Evolutionary conservation across 352 stramenopile species (phyloP), one percentile per base, ranked within the genome.

Genomic region (Pythium vanterpoolii): DNA sequence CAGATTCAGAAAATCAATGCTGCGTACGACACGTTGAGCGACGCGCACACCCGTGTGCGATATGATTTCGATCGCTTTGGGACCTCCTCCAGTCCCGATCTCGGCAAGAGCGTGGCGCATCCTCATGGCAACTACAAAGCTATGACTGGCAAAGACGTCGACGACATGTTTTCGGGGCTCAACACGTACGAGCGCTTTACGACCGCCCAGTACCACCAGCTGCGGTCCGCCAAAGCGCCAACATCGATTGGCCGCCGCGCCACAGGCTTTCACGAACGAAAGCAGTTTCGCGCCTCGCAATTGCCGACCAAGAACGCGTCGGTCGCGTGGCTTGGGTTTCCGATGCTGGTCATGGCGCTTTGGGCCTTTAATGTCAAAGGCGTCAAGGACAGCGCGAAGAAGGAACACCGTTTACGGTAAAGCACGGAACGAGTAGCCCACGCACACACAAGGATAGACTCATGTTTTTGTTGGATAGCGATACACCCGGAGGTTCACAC

Each of bases 141-240:
- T 26, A 87, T 92, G 78, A 90, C 68, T 13, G 83, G 75, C 2
- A 61, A 82, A 18, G 80, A 92, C 45, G 79, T 92, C 24, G 72
- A 92, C 68, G 58, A 83, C 28, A 87, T 92, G 76, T 89, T 92
- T 30, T 77, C 74, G 0, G 79, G 74, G 0, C 64, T 89, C 18
- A 92, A 92, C 63, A 69, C 71, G 40, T 87, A 81, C 60, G 80
- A 90, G 54, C 83, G 83, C 69, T 90, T 90, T 56, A 88, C 80
- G 21, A 92, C 83, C 18, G 83, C 83, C 16, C 66, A 92, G 56
- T 92, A 87, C 62, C 71, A 92, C 44, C 63, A 64, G 34, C 65
- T 76, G 50, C 77, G 83, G 5, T 89, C 80, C 21, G 58, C 71
- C 46, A 59, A 77, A 11, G 82, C 82, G 5, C 82, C 82, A 0